These are phyloP conservation scores for Adansonia madagascariensis DNA, from an alignment of 441 rosid genomes.

Conservation along the genomic window DNA sequence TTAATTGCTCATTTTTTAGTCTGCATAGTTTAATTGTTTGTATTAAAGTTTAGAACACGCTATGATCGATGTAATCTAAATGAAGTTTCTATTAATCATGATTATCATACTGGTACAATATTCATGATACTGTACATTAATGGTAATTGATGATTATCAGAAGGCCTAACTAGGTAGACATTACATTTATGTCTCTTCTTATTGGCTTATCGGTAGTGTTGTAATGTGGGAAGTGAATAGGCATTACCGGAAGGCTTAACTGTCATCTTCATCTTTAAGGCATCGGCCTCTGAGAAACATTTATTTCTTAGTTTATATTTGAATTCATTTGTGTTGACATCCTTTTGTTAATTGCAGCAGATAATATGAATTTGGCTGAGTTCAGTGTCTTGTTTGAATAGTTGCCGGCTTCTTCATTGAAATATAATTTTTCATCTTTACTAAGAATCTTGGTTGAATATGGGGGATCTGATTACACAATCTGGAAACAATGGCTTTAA, in stretches of 20 bases:
- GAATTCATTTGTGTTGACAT: slow-evolving; percentile 12
- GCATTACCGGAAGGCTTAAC: not conserved
- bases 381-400: slow-evolving; percentile 20
- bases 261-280: not conserved
- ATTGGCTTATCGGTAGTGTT: not conserved
- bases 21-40: not conserved
- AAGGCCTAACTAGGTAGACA: not conserved
- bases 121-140: not conserved
- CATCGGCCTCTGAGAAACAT: not conserved
- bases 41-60: not conserved
- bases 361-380: slow-evolving; percentile 15
- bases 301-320: not conserved
- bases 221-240: slow-evolving; percentile 1
- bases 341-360: slow-evolving; percentile 14
- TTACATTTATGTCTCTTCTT: not conserved
- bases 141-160: not conserved
- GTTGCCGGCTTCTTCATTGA: slow-evolving; percentile 35
- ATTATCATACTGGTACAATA: not conserved
- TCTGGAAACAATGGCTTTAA: slow-evolving; percentile 58
- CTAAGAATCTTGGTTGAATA: slow-evolving; percentile 43
- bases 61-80: not conserved
- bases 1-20: not conserved
- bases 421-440: slow-evolving; percentile 19
- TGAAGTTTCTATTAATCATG: not conserved
- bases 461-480: slow-evolving; percentile 71